Base-by-base conservation (phyloP, 2,329 filamentous ascomycete species). In the Sordariomycetes sp. region DNA sequence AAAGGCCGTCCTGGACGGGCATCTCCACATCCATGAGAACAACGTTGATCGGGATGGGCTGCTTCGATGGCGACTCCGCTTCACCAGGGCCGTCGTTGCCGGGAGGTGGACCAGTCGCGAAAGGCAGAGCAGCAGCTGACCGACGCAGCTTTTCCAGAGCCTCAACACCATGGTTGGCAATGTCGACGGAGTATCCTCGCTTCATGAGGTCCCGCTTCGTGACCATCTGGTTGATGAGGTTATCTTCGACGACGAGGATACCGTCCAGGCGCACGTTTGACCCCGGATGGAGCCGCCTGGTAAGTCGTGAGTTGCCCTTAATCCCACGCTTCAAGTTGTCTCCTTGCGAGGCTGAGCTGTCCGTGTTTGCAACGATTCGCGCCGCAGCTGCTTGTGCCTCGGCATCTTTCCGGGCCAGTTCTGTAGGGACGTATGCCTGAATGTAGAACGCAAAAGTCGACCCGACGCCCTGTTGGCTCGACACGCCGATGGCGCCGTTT, bases 21-120 rank as follows among this genome's bases (percentile, higher is more conserved):
- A 86, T 85, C 48, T 85, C 79, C 44, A 83, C 75, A 46, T 86
- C 82, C 81, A 86, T 86, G 15, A 86, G 61, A 14, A 86, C 72
- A 5, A 84, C 62, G 32, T 72, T 72, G 17, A 81, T 56, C 2
- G 63, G 57, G 18, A 66, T 43, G 6, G 45, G 26, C 21, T 35
- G 4, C 30, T 25, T 24, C 21, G 43, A 8, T 18, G 14, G 10
- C 30, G 9, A 17, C 20, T 20, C 30, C 37, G 21, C 30, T 37
- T 28, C 42, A 21, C 17, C 21, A n/a, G 6, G 19, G 6, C 50
- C 9, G 24, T 8, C 14, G 24, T 12, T 30, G 15, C 12, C n/a
- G 18, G 8, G 5, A 4, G n/a, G 9, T 6, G 12, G 4, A 9
- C 11, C 19, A 5, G 26, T 17, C 18, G 27, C 14, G 12, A n/a